Evolutionary conservation across 2,329 filamentous ascomycete genomes (phyloP), one percentile per base, ranked within the genome.

Genomic region (Penicillium rolfsii): DNA sequence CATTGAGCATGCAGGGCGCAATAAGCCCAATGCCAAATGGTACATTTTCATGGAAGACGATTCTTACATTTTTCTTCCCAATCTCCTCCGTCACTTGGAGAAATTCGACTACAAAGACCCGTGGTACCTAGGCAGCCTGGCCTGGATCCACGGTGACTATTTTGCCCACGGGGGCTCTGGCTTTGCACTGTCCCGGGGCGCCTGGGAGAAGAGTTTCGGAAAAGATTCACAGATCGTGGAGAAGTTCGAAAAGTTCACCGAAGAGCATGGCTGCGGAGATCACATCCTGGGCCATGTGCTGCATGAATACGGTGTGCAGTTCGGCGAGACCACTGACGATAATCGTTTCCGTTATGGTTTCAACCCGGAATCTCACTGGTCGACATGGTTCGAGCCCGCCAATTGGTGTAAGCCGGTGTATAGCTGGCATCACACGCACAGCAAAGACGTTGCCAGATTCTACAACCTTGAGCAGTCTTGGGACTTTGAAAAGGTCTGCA

Each of bases 31-130:
- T 63, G 81, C 81, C 58, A 82, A 86, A 66, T 87, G 85, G 85
- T 87, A 85, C 67, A 70, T 87, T 14, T 87, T 84, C 62, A 79
- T 86, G 64, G 84, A 87, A 56, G 82, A 84, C 57, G 84, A 86
- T 68, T 84, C 83, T 8, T 87, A 86, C 66, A 78, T 86, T 11
- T 76, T 84, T 43, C 84, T 83, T 8, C 57, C 60, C 28, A 62
- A 60, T 45, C 38, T 62, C 5, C 53, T 81, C 16, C 72, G 77
- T 26, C 85, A 82, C 77, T 72, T 87, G 41, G 67, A 72, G 66
- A 33, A 60, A 14, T 71, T 85, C 36, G 74, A 85, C 62, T 74
- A 79, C 5, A 69, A 61, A 2, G 77, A 82, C 57, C 74, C 77
- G 49, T 76, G 79, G 60, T 86, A 85, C 65, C 70, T 86, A 16